A percentile compares a stretch with the other conserved stretches of the same genome.
Evolutionary conservation across 2,329 filamentous ascomycete species (phyloP).

Genomic region (Aspergillus sp.): DNA sequence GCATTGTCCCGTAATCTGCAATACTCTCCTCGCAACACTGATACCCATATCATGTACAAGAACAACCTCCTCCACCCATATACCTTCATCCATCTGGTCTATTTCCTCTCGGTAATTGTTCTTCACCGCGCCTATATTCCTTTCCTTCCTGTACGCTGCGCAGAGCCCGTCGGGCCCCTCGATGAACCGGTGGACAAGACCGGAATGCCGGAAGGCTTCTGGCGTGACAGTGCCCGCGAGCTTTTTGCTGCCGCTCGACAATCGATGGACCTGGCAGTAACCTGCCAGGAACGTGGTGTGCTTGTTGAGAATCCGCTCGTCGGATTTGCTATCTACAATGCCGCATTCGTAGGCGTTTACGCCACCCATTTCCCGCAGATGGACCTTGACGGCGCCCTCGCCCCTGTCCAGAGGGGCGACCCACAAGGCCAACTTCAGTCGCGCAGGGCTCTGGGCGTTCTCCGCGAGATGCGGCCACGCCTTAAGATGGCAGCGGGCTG

Average conservation of each 20-base stretch:
- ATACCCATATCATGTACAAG: conserved; percentile 54
- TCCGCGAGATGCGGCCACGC: conserved; percentile 43
- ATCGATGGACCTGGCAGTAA: conserved; percentile 53
- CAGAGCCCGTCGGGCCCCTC: conserved; percentile 53
- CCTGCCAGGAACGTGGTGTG: conserved; percentile 51
- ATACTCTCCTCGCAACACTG: conserved; percentile 52
- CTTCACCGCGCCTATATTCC: conserved; percentile 58
- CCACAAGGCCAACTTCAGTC: conserved; percentile 33
- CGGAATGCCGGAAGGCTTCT: conserved; percentile 49
- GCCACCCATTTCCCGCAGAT: conserved; percentile 56
- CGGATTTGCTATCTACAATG: conserved; percentile 56
- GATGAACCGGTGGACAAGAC: conserved; percentile 50
- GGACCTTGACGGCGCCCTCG: conserved; percentile 53
- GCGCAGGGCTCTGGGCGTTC: conserved; percentile 38
- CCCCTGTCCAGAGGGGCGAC: conserved; percentile 29
- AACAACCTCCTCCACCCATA: conserved; percentile 52
- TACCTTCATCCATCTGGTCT: conserved; percentile 55
- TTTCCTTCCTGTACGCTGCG: conserved; percentile 52
- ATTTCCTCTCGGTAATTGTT: conserved; percentile 55
- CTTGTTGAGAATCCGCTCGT: conserved; percentile 57
- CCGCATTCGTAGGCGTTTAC: conserved; percentile 53
- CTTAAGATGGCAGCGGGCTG: conserved; percentile 42
- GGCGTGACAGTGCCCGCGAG: conserved; percentile 50
- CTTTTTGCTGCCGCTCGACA: conserved; percentile 55
- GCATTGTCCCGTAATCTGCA: conserved; percentile 53